Evolutionary conservation across 371 early-diverging fungal species (phyloP), one percentile per base, ranked within the genome.

Genomic region (Cladochytrium tenue): DNA sequence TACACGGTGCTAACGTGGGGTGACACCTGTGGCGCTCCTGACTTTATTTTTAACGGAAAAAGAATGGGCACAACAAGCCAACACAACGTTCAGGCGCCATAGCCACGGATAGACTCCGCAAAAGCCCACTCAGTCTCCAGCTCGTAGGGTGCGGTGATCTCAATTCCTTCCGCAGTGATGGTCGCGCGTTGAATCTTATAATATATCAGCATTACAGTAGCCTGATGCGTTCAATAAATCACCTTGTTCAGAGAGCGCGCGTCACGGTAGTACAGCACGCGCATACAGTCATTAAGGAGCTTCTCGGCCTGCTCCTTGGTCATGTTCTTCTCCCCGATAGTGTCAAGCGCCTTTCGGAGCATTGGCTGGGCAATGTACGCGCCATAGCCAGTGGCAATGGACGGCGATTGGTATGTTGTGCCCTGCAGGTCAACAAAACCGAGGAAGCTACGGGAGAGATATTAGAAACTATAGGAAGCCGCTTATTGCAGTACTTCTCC

Each of bases 311-410:
- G 32, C 69, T 94, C 93, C 77, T 97, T 95, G 20, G 93, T 88
- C 60, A 97, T 76, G 60, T 86, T 85, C 34, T 95, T 85, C 70
- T 90, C 93, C 52, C 88, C 86, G 30, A 27, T 27, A 3, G 27
- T 23, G 75, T 97, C 97, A 4, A 93, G 88, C 33, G 89, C 88
- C 75, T 92, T 95, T 78, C 99, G 86, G 71, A 99, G 76, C 62
- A 98, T 89, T 56, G 99, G 99, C 67, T 93, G 92, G 53, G 97
- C 98, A 59, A 99, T 76, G 80, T 98, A 90, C 34, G 88, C 90
- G 35, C 99, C 99, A 75, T 93, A 95, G 31, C 99, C 99, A 35
- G 99, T 98, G 36, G 99, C 97, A 67, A 99, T 92, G 27, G 94
- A 92, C n/a, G 90, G 74, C 3, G 95, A 76, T 71, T 93, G 87